Base-by-base conservation (phyloP, 2,329 filamentous ascomycete species). In the Basipetospora chlamydospora region DNA sequence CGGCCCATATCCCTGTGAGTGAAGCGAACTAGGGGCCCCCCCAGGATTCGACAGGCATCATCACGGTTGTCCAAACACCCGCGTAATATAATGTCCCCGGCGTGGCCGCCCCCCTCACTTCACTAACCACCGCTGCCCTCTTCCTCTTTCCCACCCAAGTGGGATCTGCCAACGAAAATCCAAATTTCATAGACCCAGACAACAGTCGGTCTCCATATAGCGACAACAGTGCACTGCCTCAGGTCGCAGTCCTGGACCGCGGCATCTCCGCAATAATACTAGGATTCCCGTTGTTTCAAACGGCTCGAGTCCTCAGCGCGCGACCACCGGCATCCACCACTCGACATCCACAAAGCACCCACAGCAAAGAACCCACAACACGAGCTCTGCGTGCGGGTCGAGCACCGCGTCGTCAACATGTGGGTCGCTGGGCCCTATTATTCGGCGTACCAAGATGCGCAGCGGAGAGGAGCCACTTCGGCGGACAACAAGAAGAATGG, bases 361-460 rank as follows among this genome's bases (percentile, higher is more conserved):
- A 33, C 26, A 26, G 26, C 31, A 32, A 26, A 25, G 30, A 39
- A 33, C 22, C 42, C 35, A 40, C 28, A 26, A 42, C 33, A 18
- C 39, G 35, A 33, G 41, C 42, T 39, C 36, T 35, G 37, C 42
- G 39, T n/a, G 32, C 32, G 9, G 29, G 22, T 43, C 39, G 43
- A 41, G 39, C 41, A 39, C 37, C 43, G 43, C 40, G 41, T 44
- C 38, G 29, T 40, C 37, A 41, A 41, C 33, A 44, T 44, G 43
- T 41, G 38, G 35, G 28, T 21, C 37, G 39, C 43, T 35, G 39
- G 41, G 28, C 44, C 45, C 17, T 44, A 45, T 33, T 47, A 45
- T 37, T 45, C 42, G 39, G 39, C 42, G 36, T 43, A 47, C 42
- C 39, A 33, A 5, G 13, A 12, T 33, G 18, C 29, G 36, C 33